A percentile compares a stretch with the other conserved stretches of the same genome.
phyloP scores from a whole-genome alignment of 768 basidiomycete species.

The Hirschioporus abietinus region DNA sequence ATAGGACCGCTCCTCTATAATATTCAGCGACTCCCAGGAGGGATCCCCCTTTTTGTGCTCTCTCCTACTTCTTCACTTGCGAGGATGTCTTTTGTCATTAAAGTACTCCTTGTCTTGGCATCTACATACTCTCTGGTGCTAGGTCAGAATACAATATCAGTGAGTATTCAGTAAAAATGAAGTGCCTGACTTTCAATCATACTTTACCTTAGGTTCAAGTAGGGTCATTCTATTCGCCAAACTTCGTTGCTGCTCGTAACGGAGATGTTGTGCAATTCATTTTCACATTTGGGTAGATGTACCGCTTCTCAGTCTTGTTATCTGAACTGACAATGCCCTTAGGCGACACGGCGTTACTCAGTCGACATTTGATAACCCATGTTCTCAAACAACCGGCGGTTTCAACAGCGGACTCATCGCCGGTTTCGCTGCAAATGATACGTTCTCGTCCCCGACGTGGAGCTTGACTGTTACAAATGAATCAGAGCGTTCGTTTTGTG shows the following conservation, averaged over 20 bases:
- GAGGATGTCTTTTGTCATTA: neutral
- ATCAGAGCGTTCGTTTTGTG: neutral
- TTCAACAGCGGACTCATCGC: slow-evolving; percentile 20
- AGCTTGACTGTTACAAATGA: neutral
- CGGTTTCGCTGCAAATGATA: neutral
- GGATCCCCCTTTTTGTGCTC: neutral
- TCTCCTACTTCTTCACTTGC: neutral
- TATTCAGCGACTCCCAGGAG: neutral
- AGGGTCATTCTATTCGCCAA: neutral
- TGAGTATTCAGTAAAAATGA: neutral
- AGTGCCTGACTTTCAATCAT: neutral
- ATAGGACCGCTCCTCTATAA: neutral
- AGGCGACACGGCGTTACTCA: slow-evolving; percentile 20
- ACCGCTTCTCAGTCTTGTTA: neutral
- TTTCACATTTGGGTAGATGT: neutral
- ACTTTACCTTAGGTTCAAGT: neutral
- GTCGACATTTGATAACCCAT: slow-evolving; percentile 20
- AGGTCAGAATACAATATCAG: neutral
- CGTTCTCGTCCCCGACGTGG: neutral
- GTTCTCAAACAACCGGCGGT: slow-evolving; percentile 19
- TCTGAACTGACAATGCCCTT: neutral
- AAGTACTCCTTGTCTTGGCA: neutral
- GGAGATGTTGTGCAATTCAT: neutral
- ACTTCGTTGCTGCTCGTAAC: neutral
- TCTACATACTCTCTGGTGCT: neutral